Base-by-base conservation (phyloP, 441 rosid genomes). In the Populus hybrid region DNA sequence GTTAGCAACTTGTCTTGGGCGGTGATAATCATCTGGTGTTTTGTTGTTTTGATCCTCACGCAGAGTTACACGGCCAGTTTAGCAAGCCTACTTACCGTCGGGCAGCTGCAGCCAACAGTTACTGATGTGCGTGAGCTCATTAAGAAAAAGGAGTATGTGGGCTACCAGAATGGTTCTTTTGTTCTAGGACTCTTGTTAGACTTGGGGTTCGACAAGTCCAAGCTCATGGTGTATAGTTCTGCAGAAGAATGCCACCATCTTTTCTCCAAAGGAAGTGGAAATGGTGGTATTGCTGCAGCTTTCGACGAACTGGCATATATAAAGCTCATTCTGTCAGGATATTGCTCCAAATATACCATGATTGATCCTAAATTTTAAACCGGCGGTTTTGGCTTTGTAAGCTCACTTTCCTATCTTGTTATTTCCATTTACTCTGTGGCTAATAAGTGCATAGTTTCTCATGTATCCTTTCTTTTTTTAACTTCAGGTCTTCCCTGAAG, bases 21-120 rank as follows among this genome's bases (percentile, higher is more conserved):
- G 38, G 92, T 93, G 75, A 81, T 87, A 23, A 81, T 90, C 6
- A 76, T 93, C 12, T 93, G 94, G 94, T 84, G 84, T 65, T 90
- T 93, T 57, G 92, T 90, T 68, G 83, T 91, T 21, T 83, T 93
- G 8, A 87, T 90, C 10, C 79, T 93, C 28, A 89, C 83, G 0
- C 94, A 91, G 73, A 89, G 91, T 64, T 93, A 93, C 81, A 88
- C 96, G 0, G 94, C 94, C 11, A 89, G 90, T 34, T 80, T 93
- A 20, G 74, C 92, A 0, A 87, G 93, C 1, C 87, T 87, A 54
- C 73, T 93, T 3, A 88, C 93, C 0, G 90, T 90, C 10, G 83
- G 90, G 61, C 77, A 87, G 46, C 85, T 88, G 67, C 69, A 81
- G 67, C 90, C 95, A 2, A 78, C 88, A 0, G 65, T 86, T 16